Evolutionary conservation across 495 filamentous ascomycete genomes (phyloP).

Genomic region (Patellaria atrata): DNA sequence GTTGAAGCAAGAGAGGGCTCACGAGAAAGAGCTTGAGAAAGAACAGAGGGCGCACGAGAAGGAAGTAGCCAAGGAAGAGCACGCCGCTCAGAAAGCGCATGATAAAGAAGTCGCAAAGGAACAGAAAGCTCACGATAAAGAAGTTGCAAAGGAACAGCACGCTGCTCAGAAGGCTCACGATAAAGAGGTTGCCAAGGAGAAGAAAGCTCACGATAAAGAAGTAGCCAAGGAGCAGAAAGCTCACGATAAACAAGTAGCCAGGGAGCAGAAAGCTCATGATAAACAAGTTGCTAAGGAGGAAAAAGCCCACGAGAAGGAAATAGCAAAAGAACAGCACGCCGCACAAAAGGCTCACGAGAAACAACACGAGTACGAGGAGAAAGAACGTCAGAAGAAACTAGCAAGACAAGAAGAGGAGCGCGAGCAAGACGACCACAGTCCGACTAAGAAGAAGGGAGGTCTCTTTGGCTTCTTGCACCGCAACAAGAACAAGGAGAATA

Average conservation of each 20-base stretch:
- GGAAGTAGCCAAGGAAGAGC: constrained; percentile 1
- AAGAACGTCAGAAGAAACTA: constrained; percentile 6
- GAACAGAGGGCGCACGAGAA: constrained; percentile 4
- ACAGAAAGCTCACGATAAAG: constrained; percentile 16
- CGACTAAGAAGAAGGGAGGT: constrained; percentile 12
- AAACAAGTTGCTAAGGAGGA: constrained; percentile 4
- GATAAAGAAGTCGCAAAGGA: constrained; percentile 5
- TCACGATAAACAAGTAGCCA: constrained; percentile 7
- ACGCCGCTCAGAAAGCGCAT: constrained; percentile 3
- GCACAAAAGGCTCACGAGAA: constrained; percentile 12
- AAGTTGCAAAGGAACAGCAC: constrained; percentile 11
- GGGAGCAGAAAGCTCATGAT: constrained; percentile 11
- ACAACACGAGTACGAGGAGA: constrained; percentile 7
- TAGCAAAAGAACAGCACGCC: constrained; percentile 11
- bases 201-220: constrained; percentile 7
- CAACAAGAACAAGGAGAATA: constrained; percentile 19
- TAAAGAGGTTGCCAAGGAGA: constrained; percentile 8
- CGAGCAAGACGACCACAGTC: no score
- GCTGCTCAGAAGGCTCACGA: constrained; percentile 8
- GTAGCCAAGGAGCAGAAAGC: constrained; percentile 7
- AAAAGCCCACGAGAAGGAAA: constrained; percentile 17
- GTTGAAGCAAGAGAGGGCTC: neutral
- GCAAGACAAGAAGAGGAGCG: constrained; percentile 7
- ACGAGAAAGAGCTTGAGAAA: constrained; percentile 4
- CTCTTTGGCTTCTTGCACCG: constrained; percentile 24